These are phyloP conservation scores for Globisporangium cederbergense DNA, from an alignment of 352 stramenopile genomes.

Conservation along the genomic window DNA sequence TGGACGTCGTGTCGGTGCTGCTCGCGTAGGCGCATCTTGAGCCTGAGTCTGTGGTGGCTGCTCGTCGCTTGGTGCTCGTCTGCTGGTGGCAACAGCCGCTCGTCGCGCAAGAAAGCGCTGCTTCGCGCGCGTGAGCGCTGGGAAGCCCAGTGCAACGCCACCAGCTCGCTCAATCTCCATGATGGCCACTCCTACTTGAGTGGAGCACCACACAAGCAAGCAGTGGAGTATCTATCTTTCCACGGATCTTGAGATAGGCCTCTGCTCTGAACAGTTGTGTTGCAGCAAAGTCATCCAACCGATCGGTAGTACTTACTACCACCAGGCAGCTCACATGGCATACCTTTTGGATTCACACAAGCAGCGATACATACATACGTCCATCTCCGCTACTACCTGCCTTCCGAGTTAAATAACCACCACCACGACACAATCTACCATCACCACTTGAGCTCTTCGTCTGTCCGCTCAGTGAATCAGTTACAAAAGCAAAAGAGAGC, in stretches of 20 bases:
- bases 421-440: too few relatives aligned
- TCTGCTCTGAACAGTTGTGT: too few relatives aligned
- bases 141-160: constrained; percentile 14
- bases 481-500: neutral
- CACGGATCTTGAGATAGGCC: neutral
- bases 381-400: too few relatives aligned
- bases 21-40: neutral
- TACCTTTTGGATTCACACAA: too few relatives aligned
- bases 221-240: neutral
- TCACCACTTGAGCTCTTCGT: neutral
- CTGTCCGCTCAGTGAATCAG: neutral
- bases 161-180: neutral
- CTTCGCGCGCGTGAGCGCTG: constrained; percentile 27
- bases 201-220: too few relatives aligned
- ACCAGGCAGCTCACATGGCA: too few relatives aligned
- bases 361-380: too few relatives aligned
- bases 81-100: neutral
- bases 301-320: too few relatives aligned
- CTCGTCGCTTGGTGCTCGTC: neutral
- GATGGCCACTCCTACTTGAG: too few relatives aligned
- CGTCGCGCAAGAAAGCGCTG: constrained; percentile 21
- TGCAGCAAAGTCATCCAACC: too few relatives aligned
- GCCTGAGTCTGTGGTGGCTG: neutral
- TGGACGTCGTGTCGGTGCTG: neutral
- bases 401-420: too few relatives aligned